Base-by-base conservation (phyloP, 2,329 filamentous ascomycete species). In the Diaporthe australafricana region DNA sequence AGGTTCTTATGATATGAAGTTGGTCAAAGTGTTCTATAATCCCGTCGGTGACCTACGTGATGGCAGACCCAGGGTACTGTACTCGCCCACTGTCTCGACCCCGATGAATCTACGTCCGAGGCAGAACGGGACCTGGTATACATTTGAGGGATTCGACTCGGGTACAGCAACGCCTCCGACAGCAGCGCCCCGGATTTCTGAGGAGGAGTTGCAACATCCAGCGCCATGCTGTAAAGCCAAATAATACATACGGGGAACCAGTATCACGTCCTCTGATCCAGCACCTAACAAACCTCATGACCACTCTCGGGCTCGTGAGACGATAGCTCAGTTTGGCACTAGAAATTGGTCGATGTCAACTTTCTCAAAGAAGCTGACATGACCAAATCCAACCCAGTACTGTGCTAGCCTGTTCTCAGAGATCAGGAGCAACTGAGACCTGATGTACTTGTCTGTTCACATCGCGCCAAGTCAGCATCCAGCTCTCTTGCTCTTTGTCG, bases 371-470 rank as follows among this genome's bases (percentile, higher is more conserved):
- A 85, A 91, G 76, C 86, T 91, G 57, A 92, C 88, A 70, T 91
- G 88, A 0, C 86, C 85, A 74, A 89, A 88, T 0, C 80, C 84
- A 63, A 93, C 84, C 95, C 95, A 98, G 79, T 94, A 92, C 79
- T 96, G 94, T 2, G 94, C 95, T 69, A 98, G 80, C 50, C 88
- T 87, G 78, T 97, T 86, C n/a, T 90, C 88, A 2, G 92, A 95
- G 48, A 97, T 87, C 45, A 98, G 86, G 62, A 98, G 90, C 27
- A 98, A 86, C 75, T 95, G 90, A 0, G 91, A 92, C 3, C 91
- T 85, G 63, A 95, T 93, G 76, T 90, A 98, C 72, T 88, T 87
- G 77, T 95, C 94, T 96, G 67, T 4, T 72, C n/a, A 30, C 17
- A 16, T 20, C 22, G 30, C 22, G 1, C 40, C 56, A 27, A 42